These are phyloP conservation scores for Lunasporangiospora selenospora DNA, from an alignment of 192 early-diverging fungal genomes.

Conservation along the genomic window DNA sequence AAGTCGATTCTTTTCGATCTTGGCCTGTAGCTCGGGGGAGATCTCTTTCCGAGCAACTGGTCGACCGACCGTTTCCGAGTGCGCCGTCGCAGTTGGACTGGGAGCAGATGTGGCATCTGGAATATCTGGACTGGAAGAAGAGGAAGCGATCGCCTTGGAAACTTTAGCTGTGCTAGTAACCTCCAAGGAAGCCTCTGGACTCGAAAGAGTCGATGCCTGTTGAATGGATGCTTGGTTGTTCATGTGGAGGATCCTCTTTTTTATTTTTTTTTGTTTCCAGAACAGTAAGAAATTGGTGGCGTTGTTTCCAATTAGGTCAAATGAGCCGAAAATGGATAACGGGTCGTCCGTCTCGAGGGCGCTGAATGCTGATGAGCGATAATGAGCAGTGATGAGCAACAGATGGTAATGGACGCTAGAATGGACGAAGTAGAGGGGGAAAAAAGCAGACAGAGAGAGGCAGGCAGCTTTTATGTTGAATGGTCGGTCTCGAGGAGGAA, in stretches of 20 bases:
- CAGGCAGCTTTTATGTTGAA: background rate
- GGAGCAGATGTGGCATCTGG: background rate
- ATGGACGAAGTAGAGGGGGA: background rate
- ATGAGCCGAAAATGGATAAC: too few species aligned
- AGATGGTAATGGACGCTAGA: background rate
- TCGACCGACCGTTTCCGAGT: slow-evolving; percentile 26
- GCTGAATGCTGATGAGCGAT: background rate
- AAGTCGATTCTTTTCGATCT: slow-evolving; percentile 34
- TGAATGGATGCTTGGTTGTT: background rate
- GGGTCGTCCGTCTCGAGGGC: too few species aligned
- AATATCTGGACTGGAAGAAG: background rate
- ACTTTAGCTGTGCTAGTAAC: background rate
- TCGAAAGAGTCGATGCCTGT: background rate
- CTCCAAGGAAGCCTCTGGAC: background rate
- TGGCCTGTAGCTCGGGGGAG: slow-evolving; percentile 30
- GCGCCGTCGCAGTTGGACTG: slow-evolving; percentile 8
- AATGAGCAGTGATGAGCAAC: background rate
- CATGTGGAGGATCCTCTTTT: too few species aligned
- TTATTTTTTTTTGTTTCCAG: too few species aligned
- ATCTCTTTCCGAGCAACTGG: slow-evolving; percentile 26
- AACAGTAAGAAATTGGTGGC: slow-evolving; percentile 20
- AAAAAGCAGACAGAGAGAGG: background rate
- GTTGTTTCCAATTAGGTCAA: too few species aligned
- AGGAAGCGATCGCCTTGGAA: background rate
- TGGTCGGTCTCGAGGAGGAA: background rate